Conservation (phyloP, 805 yeast species). For the Ogataea parapolymorpha region DNA sequence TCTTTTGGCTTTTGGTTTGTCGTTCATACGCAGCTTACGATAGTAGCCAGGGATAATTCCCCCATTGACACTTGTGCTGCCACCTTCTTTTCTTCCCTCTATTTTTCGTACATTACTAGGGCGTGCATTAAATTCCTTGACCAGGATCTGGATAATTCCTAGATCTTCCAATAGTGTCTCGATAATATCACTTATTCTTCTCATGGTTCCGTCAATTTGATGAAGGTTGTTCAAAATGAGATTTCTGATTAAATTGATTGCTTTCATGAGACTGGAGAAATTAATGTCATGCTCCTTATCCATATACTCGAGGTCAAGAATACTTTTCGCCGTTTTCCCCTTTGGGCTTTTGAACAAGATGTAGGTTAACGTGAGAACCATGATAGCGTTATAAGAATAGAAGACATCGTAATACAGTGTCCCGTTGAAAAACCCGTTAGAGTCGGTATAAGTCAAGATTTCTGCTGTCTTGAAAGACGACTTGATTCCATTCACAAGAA, state of each 20-base stretch:
- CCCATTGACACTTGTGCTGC: constrained; percentile 33
- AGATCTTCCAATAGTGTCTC: constrained; percentile 41
- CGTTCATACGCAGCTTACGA: constrained; percentile 21
- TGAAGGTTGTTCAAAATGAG: constrained; percentile 31
- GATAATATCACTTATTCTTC: constrained; percentile 40
- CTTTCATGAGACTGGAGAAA: constrained; percentile 26
- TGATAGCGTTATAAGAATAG: constrained; percentile 41
- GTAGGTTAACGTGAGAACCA: constrained; percentile 41
- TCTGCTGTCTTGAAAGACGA: constrained; percentile 40
- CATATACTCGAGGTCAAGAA: constrained; percentile 29
- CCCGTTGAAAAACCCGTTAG: constrained; percentile 41
- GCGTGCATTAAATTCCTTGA: constrained; percentile 28
- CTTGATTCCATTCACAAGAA: constrained; percentile 39
- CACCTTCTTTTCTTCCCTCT: constrained; percentile 29
- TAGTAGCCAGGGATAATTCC: constrained; percentile 30
- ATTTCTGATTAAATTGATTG: constrained; percentile 34
- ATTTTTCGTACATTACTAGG: constrained; percentile 30
- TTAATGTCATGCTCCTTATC: constrained; percentile 29
- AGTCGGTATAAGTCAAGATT: constrained; percentile 33
- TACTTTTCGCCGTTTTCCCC: constrained; percentile 19
- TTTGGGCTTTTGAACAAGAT: constrained; percentile 31
- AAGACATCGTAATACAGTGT: constrained; percentile 43
- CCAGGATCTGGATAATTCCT: constrained; percentile 34
- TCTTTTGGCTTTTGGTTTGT: constrained; percentile 1
- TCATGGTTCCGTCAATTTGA: constrained; percentile 41